phyloP scores from a whole-genome alignment of 2,329 filamentous ascomycete species.

The Neofusicoccum sp. region DNA sequence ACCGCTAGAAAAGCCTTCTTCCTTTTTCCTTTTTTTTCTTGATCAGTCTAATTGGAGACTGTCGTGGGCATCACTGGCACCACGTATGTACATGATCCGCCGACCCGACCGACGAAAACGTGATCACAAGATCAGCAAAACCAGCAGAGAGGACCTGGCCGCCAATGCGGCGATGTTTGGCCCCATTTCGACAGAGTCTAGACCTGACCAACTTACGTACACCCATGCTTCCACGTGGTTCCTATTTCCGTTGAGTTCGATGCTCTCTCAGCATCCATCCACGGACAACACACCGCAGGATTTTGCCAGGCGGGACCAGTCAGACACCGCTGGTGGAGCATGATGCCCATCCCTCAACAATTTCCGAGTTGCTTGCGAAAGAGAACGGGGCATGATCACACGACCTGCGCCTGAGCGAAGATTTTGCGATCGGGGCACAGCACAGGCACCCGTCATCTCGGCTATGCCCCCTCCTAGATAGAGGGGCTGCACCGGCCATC shows the following conservation, averaged over 20 bases:
- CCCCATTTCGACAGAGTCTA: background rate
- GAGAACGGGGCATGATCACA: background rate
- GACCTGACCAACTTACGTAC: background rate
- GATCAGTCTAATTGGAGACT: background rate
- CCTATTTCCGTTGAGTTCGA: background rate
- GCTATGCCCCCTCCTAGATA: background rate
- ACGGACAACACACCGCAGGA: background rate
- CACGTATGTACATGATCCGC: constrained; percentile 2
- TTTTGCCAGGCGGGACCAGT: background rate
- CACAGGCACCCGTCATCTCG: constrained; percentile 14
- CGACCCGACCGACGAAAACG: background rate
- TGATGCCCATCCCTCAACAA: background rate
- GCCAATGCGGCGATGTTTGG: background rate
- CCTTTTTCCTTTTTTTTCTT: background rate
- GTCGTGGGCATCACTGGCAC: background rate
- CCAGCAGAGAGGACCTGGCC: background rate
- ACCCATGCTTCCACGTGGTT: background rate
- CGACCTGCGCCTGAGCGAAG: background rate
- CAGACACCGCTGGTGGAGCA: background rate
- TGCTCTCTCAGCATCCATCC: background rate
- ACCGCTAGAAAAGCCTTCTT: background rate
- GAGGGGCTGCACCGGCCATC: constrained; percentile 5
- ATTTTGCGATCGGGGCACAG: background rate
- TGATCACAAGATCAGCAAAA: constrained; percentile 17
- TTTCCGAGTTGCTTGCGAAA: background rate